phyloP scores from a whole-genome alignment of 768 basidiomycete species.

The Mycena metata region DNA sequence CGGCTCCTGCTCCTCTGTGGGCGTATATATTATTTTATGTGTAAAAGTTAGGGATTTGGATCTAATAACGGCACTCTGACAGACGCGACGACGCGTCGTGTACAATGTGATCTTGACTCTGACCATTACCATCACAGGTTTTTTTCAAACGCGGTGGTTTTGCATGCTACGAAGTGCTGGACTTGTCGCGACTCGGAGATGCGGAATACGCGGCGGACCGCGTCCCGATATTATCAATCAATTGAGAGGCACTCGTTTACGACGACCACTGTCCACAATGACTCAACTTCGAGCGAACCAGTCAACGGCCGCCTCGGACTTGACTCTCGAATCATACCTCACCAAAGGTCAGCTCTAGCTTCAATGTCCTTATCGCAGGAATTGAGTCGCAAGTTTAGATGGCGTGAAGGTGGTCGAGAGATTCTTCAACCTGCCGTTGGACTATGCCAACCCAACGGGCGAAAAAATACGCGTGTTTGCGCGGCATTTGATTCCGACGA shows the following conservation, averaged over 20 bases:
- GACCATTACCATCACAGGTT: too few relatives aligned
- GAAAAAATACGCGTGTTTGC: slow-evolving; percentile 64
- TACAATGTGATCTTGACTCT: too few relatives aligned
- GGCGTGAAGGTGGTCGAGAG: slow-evolving; percentile 62
- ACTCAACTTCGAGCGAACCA: too few relatives aligned
- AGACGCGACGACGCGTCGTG: too few relatives aligned
- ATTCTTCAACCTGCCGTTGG: slow-evolving; percentile 64
- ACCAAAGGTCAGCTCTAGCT: slow-evolving; percentile 41
- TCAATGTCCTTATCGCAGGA: too few relatives aligned
- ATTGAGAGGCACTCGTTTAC: not conserved
- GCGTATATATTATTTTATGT: not conserved
- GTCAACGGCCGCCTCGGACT: not conserved
- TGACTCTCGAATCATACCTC: slow-evolving; percentile 41
- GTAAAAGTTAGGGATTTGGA: not conserved
- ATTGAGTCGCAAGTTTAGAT: slow-evolving; percentile 40
- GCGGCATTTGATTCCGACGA: slow-evolving; percentile 57
- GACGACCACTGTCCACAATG: slow-evolving; percentile 20
- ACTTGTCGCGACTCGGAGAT: not conserved
- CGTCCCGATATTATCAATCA: slow-evolving; percentile 1
- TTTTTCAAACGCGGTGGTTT: too few relatives aligned
- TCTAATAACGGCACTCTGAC: not conserved
- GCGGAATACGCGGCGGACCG: not conserved
- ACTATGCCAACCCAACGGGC: slow-evolving; percentile 57
- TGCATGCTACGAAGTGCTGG: too few relatives aligned
- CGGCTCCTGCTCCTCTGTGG: not conserved